Base-by-base conservation (phyloP, 2,329 filamentous ascomycete genomes). In the Hymenoscyphus fructigenus region DNA sequence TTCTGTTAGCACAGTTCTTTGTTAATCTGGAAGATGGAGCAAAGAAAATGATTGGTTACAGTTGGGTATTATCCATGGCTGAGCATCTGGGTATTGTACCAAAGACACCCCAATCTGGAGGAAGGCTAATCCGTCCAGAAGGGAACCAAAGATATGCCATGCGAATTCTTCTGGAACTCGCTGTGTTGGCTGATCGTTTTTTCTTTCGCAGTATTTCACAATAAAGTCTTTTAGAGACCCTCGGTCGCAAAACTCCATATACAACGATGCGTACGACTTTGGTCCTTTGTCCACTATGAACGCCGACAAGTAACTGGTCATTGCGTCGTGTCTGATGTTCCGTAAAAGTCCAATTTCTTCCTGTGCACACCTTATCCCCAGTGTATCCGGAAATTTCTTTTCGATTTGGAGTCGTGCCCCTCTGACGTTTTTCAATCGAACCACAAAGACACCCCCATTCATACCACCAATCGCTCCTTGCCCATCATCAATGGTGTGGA, bases 181-280 rank as follows among this genome's bases (percentile, higher is more conserved):
- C 14, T 47, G 44, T 6, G 26, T 17, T 14, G 60, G 32, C 14
- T 60, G 26, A 14, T 23, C 64, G 9, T 65, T 56, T 15, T 65
- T 56, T 15, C 57, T 57, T 38, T 64, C 50, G 15, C 47, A 47
- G 50, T 69, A 74, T 38, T 59, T 50, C 17, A 63, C 60, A 28
- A 73, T 69, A 4, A 75, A 36, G 29, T 70, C 68, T 2, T 66
- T 60, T 38, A 75, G 47, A 6, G 69, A 72, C 12, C 73, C 73
- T 57, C 68, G 62, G 36, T 75, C 71, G 29, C 73, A 75, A 29
- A 74, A 73, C 28, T 75, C 73, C 28, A 75, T 67, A 20, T 70
- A 74, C 4, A 74, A 44, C 0, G 72, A 73, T 36, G 66, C 68
- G 5, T 57, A 34, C 26, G 50, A 61, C 15, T 53, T 23, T 1